phyloP scores from a whole-genome alignment of 2,329 filamentous ascomycete genomes.

The Huntiella abstrusa region DNA sequence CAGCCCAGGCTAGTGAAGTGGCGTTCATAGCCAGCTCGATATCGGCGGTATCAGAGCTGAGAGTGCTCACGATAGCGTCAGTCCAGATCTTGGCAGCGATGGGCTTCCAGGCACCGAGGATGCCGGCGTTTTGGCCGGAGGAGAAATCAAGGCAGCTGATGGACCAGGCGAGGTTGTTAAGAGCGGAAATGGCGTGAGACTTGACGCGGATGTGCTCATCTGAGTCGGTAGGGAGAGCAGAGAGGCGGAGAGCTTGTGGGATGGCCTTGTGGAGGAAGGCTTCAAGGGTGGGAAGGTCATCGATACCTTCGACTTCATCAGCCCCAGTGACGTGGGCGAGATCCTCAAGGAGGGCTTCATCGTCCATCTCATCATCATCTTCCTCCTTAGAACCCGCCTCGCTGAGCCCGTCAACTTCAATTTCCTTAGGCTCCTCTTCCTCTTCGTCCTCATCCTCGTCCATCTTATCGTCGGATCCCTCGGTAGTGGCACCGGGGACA shows the following conservation, averaged over 20 bases:
- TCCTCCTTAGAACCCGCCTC: conserved; percentile 20
- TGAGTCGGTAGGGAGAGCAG: conserved; percentile 22
- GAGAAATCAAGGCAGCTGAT: conserved; percentile 41
- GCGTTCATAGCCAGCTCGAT: conserved; percentile 42
- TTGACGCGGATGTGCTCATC: conserved; percentile 29
- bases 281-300: conserved; percentile 35
- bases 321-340: conserved; percentile 44
- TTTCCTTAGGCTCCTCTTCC: conserved; percentile 20
- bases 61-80: conserved; percentile 34
- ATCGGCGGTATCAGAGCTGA: conserved; percentile 42
- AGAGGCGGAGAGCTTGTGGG: conserved; percentile 30
- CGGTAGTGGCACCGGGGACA: conserved; percentile 12
- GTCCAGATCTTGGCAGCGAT: conserved; percentile 38
- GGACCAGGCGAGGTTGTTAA: conserved; percentile 52
- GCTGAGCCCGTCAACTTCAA: conserved; percentile 18
- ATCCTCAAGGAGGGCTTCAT: conserved; percentile 40
- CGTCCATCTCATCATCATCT: conserved; percentile 34
- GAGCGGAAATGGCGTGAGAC: conserved; percentile 34
- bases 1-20: conserved; percentile 46
- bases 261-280: conserved; percentile 26
- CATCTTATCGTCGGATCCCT: conserved; percentile 18
- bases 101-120: conserved; percentile 35
- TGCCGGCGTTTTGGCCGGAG: conserved; percentile 30
- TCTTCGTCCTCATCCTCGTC: conserved; percentile 16
- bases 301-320: conserved; percentile 21